Conservation (phyloP, 75 land plant species). For the Azolla pinnata region DNA sequence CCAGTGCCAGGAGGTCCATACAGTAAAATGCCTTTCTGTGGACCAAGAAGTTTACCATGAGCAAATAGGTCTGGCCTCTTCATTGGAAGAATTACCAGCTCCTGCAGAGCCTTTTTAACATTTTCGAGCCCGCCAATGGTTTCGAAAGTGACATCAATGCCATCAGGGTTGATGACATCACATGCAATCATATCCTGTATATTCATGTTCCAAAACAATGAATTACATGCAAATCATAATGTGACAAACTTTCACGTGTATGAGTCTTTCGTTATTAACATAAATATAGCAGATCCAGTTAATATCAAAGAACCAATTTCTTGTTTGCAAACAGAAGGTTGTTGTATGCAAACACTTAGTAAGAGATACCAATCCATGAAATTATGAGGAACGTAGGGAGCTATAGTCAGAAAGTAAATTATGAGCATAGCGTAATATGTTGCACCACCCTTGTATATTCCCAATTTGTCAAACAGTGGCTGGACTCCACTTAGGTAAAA, state of each 20-base stretch:
- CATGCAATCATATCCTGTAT: constrained; percentile 53
- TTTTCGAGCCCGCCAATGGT: constrained; percentile 47
- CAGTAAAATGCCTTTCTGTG: constrained; percentile 43
- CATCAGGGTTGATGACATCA: constrained; percentile 48
- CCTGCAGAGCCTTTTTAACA: constrained; percentile 35
- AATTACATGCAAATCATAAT: too few relatives aligned
- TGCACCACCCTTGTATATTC: too few relatives aligned
- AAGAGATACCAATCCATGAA: neutral
- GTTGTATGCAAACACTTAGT: neutral
- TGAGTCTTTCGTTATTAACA: neutral
- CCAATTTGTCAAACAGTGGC: too few relatives aligned
- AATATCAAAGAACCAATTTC: neutral
- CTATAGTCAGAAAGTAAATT: too few relatives aligned
- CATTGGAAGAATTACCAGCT: constrained; percentile 43
- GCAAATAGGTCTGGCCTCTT: constrained; percentile 44
- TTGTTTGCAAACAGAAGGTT: neutral
- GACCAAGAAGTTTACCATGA: constrained; percentile 51
- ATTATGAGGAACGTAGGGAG: too few relatives aligned
- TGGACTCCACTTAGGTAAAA: too few relatives aligned
- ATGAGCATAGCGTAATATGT: too few relatives aligned
- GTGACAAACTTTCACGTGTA: neutral
- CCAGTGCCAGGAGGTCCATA: constrained; percentile 99
- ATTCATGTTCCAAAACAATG: too few relatives aligned
- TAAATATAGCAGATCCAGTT: neutral
- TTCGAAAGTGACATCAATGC: constrained; percentile 43